Percentiles rank a stretch among this genome's conserved stretches.
phyloP scores from a whole-genome alignment of 306 rosid genomes.

The Geum urbanum region DNA sequence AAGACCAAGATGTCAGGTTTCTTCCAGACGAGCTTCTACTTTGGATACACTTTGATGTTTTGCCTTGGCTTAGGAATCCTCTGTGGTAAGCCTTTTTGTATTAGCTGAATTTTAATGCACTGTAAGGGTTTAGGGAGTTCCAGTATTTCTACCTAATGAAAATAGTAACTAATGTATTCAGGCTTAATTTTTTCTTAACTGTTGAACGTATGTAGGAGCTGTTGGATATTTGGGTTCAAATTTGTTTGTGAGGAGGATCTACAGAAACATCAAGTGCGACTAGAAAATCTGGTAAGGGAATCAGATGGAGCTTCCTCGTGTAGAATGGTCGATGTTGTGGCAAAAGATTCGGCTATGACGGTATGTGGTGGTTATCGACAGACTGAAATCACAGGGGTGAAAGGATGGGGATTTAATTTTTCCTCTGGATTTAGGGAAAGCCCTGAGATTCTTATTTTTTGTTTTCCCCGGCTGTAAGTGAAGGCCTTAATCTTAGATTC shows the following conservation, averaged over 20 bases:
- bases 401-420: constrained; percentile 37
- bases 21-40: constrained; percentile 98
- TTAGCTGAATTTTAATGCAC: neutral
- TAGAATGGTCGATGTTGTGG: constrained; percentile 25
- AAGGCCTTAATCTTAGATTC: constrained; percentile 69
- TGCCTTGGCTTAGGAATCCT: constrained; percentile 97
- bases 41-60: constrained; percentile 97
- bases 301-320: constrained; percentile 43
- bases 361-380: constrained; percentile 26
- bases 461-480: constrained; percentile 62
- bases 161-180: neutral
- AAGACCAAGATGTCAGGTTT: constrained; percentile 99
- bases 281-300: constrained; percentile 42
- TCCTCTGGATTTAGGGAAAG: constrained; percentile 53
- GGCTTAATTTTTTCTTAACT: constrained; percentile 2
- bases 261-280: constrained; percentile 98
- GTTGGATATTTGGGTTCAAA: constrained; percentile 95
- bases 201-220: constrained; percentile 62
- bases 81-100: constrained; percentile 63
- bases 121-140: neutral
- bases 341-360: constrained; percentile 42
- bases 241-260: constrained; percentile 97
- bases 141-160: neutral
- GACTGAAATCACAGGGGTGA: too few relatives aligned
- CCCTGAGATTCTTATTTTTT: constrained; percentile 42